A percentile compares a stretch with the other conserved stretches of the same genome.
Conservation (phyloP, 2,329 filamentous ascomycete species). For the Clonostachys rosea region DNA sequence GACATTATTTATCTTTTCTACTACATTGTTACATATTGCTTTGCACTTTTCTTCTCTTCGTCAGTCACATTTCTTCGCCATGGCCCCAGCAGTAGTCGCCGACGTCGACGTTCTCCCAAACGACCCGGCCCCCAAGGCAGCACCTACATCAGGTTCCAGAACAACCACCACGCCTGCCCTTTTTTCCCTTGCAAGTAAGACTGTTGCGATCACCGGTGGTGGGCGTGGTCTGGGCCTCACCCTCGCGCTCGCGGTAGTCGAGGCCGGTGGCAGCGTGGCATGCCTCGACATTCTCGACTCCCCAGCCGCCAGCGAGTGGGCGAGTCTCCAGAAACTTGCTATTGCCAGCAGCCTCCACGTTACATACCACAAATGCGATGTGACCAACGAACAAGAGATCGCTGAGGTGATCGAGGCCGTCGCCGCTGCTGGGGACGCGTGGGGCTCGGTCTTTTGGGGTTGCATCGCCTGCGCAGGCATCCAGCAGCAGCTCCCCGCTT, state of each 20-base stretch:
- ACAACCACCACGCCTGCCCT: constrained; percentile 9
- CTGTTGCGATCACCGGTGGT: constrained; percentile 43
- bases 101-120: constrained; percentile 17
- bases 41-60: too few relatives aligned
- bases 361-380: constrained; percentile 38
- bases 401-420: constrained; percentile 26
- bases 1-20: too few relatives aligned
- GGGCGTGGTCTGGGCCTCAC: constrained; percentile 45
- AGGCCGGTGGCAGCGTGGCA: constrained; percentile 42
- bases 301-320: constrained; percentile 31
- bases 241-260: constrained; percentile 40
- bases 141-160: constrained; percentile 19
- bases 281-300: constrained; percentile 38
- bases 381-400: constrained; percentile 36
- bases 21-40: too few relatives aligned
- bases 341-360: constrained; percentile 21
- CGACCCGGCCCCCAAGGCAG: constrained; percentile 18
- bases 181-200: constrained; percentile 39
- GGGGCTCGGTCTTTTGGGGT: constrained; percentile 25
- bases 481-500: constrained; percentile 37
- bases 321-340: constrained; percentile 31
- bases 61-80: constrained; percentile 3
- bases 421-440: constrained; percentile 20
- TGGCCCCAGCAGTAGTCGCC: constrained; percentile 18
- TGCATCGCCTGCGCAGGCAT: constrained; percentile 43